Percentiles rank a stretch among this genome's conserved stretches.
phyloP scores from a whole-genome alignment of 2,329 filamentous ascomycete species.

The Beauveria bassiana region DNA sequence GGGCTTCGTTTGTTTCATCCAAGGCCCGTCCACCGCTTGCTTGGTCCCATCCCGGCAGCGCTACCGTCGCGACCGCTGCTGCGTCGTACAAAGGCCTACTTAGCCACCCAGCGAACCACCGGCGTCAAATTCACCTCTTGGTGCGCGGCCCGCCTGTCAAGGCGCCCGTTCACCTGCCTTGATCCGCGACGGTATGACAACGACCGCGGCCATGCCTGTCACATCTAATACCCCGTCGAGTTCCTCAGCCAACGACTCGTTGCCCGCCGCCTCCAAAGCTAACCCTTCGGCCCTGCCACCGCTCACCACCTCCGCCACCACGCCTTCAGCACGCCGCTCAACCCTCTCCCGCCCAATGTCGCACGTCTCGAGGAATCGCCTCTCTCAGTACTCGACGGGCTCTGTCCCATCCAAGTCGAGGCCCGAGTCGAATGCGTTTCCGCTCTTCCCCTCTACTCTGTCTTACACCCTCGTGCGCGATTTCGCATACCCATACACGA shows the following conservation, averaged over 20 bases:
- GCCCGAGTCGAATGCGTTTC: conserved; percentile 73
- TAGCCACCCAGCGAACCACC: background rate
- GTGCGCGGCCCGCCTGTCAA: conserved; percentile 10
- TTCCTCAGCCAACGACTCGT: conserved; percentile 42
- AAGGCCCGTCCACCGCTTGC: background rate
- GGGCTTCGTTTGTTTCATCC: background rate
- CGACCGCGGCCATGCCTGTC: conserved; percentile 48
- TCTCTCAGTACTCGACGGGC: conserved; percentile 74
- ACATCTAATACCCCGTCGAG: conserved; percentile 43
- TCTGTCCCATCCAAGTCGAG: conserved; percentile 66
- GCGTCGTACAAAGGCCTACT: background rate
- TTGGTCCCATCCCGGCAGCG: background rate
- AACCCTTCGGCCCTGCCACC: conserved; percentile 49
- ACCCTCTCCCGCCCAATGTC: conserved; percentile 59
- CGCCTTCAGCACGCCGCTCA: conserved; percentile 50
- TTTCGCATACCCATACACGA: conserved; percentile 78
- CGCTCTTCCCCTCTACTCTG: conserved; percentile 76
- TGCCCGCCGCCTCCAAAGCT: conserved; percentile 38
- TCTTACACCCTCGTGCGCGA: conserved; percentile 87
- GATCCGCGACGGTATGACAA: conserved; percentile 22
- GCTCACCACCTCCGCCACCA: conserved; percentile 43
- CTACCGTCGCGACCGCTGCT: background rate
- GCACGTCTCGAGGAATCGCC: conserved; percentile 69
- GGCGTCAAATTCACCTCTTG: conserved; percentile 3
- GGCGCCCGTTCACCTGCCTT: conserved; percentile 5